Evolutionary conservation across 2,329 filamentous ascomycete species (phyloP), one percentile per base, ranked within the genome.

Genomic region (Ascosphaera aggregata): DNA sequence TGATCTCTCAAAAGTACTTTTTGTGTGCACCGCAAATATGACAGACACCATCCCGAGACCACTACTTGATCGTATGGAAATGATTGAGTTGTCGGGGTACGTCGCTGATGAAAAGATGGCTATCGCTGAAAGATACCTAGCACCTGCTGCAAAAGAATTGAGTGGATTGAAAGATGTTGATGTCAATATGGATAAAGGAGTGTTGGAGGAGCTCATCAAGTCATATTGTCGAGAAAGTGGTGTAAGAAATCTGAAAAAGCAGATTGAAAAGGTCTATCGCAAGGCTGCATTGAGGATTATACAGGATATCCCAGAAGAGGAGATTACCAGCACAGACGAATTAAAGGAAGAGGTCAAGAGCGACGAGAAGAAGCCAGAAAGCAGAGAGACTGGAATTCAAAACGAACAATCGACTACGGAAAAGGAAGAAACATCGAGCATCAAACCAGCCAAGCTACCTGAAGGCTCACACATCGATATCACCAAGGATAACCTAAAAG

Each of bases 61-160:
- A 2, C 67, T 98, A 0, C 68, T 95, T 13, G 89, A 98, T 54
- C 77, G 89, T 48, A 98, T 98, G 89, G 89, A 98, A 57, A 73
- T 95, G 50, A 98, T 98, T 47, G 75, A 91, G 44, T 68, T 98
- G 2, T 95, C 86, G 27, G 89, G 89, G 9, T 98, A 98, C 52
- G 86, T 98, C 38, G 76, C 86, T 0, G 86, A 98, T 46, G 89
- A 98, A 66, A 98, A 98, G 68, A 94, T 92, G 74, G 86, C 89
- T 2, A 98, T 98, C 50, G 89, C 89, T 2, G 78, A 98, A 54
- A 72, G 73, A 46, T 98, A 98, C 52, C 71, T 98, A 18, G 80
- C 81, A 0, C 89, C 89, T 5, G 78, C 82, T 37, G 89, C 91
- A n/a, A 92, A 92, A 59, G 85, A 94, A 45, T 65, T 92, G 42